A percentile compares a stretch with the other conserved stretches of the same genome.
phyloP scores from a whole-genome alignment of 2,329 filamentous ascomycete species.

The Colletotrichum cordylinicola region DNA sequence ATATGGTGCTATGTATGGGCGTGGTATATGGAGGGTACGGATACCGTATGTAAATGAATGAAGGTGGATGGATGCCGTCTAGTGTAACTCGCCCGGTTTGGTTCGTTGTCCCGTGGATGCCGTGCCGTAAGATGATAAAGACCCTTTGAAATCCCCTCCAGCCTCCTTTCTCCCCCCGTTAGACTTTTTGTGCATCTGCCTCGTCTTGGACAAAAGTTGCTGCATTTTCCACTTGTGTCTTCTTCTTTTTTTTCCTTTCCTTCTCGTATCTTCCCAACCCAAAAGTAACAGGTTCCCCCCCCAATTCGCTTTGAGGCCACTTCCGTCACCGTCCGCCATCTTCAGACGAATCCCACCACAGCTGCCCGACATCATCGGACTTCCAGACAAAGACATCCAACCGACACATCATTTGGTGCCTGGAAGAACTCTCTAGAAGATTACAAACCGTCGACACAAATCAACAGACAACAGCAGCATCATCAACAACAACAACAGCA shows the following conservation, averaged over 20 bases:
- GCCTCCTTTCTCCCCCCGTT: neutral
- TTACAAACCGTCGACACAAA: neutral
- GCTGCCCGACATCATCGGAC: neutral
- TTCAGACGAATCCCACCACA: neutral
- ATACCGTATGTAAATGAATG: neutral
- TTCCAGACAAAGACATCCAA: neutral
- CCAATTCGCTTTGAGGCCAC: neutral
- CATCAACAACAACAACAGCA: neutral
- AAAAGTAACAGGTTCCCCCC: neutral
- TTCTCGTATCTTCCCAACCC: neutral
- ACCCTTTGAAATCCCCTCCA: conserved; percentile 19
- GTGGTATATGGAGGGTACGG: neutral
- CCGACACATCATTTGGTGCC: neutral
- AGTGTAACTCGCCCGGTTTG: neutral
- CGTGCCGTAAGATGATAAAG: conserved; percentile 16
- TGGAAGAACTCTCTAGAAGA: neutral
- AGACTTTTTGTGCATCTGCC: conserved; percentile 1
- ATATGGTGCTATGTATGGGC: neutral
- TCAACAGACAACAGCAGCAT: neutral
- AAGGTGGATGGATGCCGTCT: neutral
- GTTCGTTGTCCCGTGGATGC: conserved; percentile 9
- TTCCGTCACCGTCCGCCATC: neutral
- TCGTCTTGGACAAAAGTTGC: conserved; percentile 4
- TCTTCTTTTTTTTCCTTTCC: neutral
- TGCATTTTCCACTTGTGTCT: neutral